phyloP scores from a whole-genome alignment of 2,329 filamentous ascomycete genomes.

The Remersonia thermophila region DNA sequence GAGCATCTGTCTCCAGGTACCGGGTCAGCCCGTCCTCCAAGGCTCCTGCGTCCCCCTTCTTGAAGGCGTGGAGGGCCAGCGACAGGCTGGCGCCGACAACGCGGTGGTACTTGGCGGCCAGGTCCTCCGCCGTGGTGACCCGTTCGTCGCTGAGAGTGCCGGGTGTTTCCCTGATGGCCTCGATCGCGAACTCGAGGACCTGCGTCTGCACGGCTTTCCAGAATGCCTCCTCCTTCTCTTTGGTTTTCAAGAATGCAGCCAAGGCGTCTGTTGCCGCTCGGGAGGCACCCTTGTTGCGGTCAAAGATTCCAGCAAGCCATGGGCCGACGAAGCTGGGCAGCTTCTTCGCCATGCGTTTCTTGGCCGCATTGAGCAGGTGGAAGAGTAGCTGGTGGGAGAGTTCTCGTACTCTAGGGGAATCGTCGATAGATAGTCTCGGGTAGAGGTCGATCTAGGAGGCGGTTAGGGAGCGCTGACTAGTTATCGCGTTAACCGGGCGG shows the following conservation, averaged over 20 bases:
- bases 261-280: conserved; percentile 69
- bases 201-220: conserved; percentile 71
- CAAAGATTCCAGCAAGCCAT: conserved; percentile 87
- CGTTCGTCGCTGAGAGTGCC: conserved; percentile 82
- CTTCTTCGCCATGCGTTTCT: conserved; percentile 73
- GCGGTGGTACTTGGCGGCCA: conserved; percentile 71
- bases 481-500: conserved; percentile 3
- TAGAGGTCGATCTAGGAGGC: conserved; percentile 62
- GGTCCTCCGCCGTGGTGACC: conserved; percentile 71
- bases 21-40: conserved; percentile 49
- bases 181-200: conserved; percentile 70
- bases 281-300: conserved; percentile 66
- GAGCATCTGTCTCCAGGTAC: conserved; percentile 51
- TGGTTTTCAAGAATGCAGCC: conserved; percentile 59
- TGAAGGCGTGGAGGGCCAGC: conserved; percentile 41
- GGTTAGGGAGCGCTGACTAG: conserved; percentile 15
- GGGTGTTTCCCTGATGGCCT: conserved; percentile 68
- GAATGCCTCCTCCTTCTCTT: conserved; percentile 65
- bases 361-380: conserved; percentile 47
- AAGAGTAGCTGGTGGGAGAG: conserved; percentile 65
- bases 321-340: conserved; percentile 67
- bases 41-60: conserved; percentile 47
- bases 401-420: conserved; percentile 75
- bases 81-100: conserved; percentile 49
- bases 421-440: conserved; percentile 81